Conservation (phyloP, 2,329 filamentous ascomycete genomes). For the Xylariaceae sp. region DNA sequence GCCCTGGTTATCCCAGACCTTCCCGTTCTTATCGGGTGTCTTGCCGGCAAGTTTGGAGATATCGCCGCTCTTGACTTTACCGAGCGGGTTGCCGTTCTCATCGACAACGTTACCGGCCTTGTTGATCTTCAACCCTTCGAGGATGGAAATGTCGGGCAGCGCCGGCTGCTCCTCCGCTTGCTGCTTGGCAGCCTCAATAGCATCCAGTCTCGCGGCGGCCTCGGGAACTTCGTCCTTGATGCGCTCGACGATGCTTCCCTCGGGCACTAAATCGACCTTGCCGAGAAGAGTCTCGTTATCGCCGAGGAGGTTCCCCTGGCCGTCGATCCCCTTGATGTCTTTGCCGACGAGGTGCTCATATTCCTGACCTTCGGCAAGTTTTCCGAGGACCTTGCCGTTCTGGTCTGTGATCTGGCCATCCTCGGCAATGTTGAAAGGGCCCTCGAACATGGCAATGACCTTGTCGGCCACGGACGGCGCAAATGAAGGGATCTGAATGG, state of each 20-base stretch:
- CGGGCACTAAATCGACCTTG: conserved; percentile 55
- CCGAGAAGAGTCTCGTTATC: conserved; percentile 67
- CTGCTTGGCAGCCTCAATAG: conserved; percentile 31
- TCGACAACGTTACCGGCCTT: conserved; percentile 50
- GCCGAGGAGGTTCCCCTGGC: conserved; percentile 67
- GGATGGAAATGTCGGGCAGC: conserved; percentile 36
- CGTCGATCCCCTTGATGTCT: conserved; percentile 68
- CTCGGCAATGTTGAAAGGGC: conserved; percentile 46
- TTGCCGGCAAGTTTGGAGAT: conserved; percentile 46
- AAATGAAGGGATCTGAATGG: conserved; percentile 37
- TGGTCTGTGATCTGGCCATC: conserved; percentile 52
- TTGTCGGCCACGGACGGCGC: conserved; percentile 37
- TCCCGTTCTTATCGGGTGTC: conserved; percentile 47
- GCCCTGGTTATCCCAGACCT: conserved; percentile 41
- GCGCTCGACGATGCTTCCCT: conserved; percentile 43
- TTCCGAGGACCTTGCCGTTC: conserved; percentile 43
- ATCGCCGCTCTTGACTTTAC: conserved; percentile 46
- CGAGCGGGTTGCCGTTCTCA: conserved; percentile 46
- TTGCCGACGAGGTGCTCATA: conserved; percentile 50
- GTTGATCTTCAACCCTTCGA: conserved; percentile 47
- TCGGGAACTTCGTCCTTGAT: conserved; percentile 38
- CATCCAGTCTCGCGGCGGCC: conserved; percentile 36
- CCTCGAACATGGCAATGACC: conserved; percentile 38
- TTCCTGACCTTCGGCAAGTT: conserved; percentile 37
- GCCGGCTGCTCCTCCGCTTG: conserved; percentile 18